These are phyloP conservation scores for Helotiales sp. DNA, from an alignment of 2,329 filamentous ascomycete species.

Conservation along the genomic window DNA sequence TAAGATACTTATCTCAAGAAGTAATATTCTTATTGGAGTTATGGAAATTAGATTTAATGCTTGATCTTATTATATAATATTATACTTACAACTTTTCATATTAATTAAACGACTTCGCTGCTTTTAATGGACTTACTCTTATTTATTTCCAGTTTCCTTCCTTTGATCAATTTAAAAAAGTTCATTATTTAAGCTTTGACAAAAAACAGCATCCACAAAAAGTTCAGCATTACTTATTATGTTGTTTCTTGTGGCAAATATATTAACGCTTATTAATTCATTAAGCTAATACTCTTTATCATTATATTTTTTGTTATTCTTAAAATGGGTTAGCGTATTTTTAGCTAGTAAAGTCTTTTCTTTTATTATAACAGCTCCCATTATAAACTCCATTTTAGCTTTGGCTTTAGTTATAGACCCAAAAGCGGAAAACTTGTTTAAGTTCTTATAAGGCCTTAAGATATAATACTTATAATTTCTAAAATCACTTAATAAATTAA, in stretches of 20 bases:
- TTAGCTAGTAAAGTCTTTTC: not conserved
- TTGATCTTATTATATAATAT: too few species aligned
- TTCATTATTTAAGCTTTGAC: conserved; percentile 6
- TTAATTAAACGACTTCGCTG: too few species aligned
- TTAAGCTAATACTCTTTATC: not conserved
- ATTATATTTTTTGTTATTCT: not conserved
- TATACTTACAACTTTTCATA: too few species aligned
- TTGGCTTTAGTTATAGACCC: conserved; percentile 6
- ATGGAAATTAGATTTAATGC: too few species aligned
- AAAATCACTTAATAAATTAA: conserved; percentile 22
- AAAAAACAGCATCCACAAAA: conserved; percentile 2
- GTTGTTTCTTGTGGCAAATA: not conserved
- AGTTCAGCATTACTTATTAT: conserved; percentile 11
- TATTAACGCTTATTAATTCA: not conserved
- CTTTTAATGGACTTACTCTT: too few species aligned
- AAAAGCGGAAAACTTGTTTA: not conserved
- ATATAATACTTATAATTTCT: conserved; percentile 17
- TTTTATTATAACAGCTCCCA: conserved; percentile 13
- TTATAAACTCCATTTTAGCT: conserved; percentile 12
- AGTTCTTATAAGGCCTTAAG: not conserved
- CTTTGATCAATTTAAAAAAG: not conserved
- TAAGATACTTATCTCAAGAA: too few species aligned
- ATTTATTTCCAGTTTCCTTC: not conserved
- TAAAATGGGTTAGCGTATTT: not conserved
- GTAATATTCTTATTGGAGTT: too few species aligned